Evolutionary conservation across 163 green algal genomes (phyloP), one percentile per base, ranked within the genome.

Genomic region (Prototheca cutis): DNA sequence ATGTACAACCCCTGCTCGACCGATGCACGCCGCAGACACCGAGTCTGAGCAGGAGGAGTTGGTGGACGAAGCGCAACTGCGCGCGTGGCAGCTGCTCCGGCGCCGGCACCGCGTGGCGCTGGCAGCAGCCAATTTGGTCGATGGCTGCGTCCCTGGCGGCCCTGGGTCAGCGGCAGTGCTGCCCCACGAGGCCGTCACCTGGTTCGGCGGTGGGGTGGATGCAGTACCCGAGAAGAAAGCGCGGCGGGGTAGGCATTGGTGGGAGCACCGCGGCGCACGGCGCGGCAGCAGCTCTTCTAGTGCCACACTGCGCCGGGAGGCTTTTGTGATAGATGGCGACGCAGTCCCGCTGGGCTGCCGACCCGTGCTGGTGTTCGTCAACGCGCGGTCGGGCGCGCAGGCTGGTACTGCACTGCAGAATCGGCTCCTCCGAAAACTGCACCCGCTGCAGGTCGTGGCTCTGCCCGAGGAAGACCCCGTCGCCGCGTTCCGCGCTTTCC

Each of bases 361-460:
- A 28, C 80, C 76, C 15, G 48, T 87, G 40, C 66, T 88, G 33
- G 77, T 84, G 27, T 87, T 87, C 61, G 55, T 89, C 34, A 90
- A 90, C 73, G 73, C 74, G 21, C 79, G 77, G 57, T 78, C 59
- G 10, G 83, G 83, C 8, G 79, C 83, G 4, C 80, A 86, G 73
- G 48, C 72, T 17, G 55, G 71, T 24, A 21, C 59, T 34, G 39
- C 52, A 4, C 55, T 90, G 40, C 67, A 69, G 13, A 68, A 57
- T 21, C 71, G 73, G 27, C 82, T 90, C 62, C 72, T 87, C 57
- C 77, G 83, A 57, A 27, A 77, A 25, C 71, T 90, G 29, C 80
- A 90, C 65, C 83, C 83, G 3, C 62, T 90, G 40, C 81, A 90
- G 72, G 77, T 89, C 40, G 81, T 88, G 61, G 74, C 81, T 64